These are phyloP conservation scores for Ajuga reptans DNA, from an alignment of 305 asterid genomes.

Conservation along the genomic window DNA sequence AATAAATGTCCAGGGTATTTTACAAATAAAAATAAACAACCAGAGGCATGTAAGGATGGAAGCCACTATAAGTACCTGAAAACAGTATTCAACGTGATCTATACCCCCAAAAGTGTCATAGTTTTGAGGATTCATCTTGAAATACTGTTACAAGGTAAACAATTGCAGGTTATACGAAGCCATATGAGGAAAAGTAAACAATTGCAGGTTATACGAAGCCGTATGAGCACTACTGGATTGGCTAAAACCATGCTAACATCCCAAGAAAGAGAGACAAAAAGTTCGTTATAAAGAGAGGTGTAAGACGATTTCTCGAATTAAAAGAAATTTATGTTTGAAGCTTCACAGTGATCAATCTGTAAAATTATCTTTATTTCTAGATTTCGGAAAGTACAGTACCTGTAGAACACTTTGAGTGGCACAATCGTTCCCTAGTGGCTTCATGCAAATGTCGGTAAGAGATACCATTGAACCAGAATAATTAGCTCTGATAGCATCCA, in stretches of 20 bases:
- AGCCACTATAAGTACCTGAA: conserved; percentile 52
- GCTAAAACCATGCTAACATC: not conserved
- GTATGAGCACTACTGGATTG: not conserved
- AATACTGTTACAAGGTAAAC: conserved; percentile 49
- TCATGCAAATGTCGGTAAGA: conserved; percentile 90
- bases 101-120: conserved; percentile 72
- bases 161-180: conserved; percentile 16
- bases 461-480: conserved; percentile 76
- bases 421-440: conserved; percentile 95
- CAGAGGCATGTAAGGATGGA: conserved; percentile 18
- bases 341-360: not conserved
- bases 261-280: not conserved
- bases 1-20: conserved; percentile 13
- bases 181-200: conserved; percentile 23
- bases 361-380: not conserved
- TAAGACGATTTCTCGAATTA: not conserved
- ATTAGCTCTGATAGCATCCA: conserved; percentile 84
- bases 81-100: conserved; percentile 77
- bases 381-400: conserved; percentile 35
- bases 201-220: conserved; percentile 8
- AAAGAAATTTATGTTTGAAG: not conserved
- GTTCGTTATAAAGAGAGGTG: not conserved
- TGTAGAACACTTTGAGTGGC: conserved; percentile 98
- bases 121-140: conserved; percentile 83
- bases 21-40: not conserved